phyloP scores from a whole-genome alignment of 1,139 yeast genomes.

The Protomyces lactucae-debilis region DNA sequence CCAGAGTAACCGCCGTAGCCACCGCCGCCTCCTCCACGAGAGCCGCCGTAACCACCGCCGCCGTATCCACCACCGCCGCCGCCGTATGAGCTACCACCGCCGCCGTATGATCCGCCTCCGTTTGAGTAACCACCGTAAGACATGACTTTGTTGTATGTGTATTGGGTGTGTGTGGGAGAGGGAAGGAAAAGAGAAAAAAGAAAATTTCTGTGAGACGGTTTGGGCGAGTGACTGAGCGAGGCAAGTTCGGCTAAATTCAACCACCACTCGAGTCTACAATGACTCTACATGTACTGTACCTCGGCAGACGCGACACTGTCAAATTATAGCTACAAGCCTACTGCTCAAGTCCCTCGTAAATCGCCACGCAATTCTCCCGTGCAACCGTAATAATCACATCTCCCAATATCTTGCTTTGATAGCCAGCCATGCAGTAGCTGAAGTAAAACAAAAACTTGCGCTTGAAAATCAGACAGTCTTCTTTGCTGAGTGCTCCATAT shows the following conservation, averaged over 20 bases:
- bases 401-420: slow-evolving; percentile 11
- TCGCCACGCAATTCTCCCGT: slow-evolving; percentile 13
- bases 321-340: not conserved
- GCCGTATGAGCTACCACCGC: slow-evolving; percentile 31
- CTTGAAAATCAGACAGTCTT: slow-evolving; percentile 17
- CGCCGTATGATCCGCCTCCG: slow-evolving; percentile 34
- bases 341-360: slow-evolving; percentile 14
- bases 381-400: slow-evolving; percentile 24
- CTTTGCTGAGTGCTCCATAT: slow-evolving; percentile 11
- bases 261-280: too few species aligned
- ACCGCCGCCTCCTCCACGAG: slow-evolving; percentile 8
- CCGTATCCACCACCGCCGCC: slow-evolving; percentile 39
- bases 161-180: not conserved
- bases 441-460: slow-evolving; percentile 20
- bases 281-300: too few species aligned
- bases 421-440: slow-evolving; percentile 25
- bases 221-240: too few species aligned
- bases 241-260: too few species aligned
- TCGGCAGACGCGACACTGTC: too few species aligned
- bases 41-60: slow-evolving; percentile 32
- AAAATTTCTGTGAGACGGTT: not conserved
- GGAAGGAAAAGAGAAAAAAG: not conserved
- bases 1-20: slow-evolving; percentile 28
- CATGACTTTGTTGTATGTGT: slow-evolving; percentile 3
- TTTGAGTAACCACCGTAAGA: slow-evolving; percentile 24